phyloP scores from a whole-genome alignment of 2,329 filamentous ascomycete genomes.

The Ramularia endophylla region DNA sequence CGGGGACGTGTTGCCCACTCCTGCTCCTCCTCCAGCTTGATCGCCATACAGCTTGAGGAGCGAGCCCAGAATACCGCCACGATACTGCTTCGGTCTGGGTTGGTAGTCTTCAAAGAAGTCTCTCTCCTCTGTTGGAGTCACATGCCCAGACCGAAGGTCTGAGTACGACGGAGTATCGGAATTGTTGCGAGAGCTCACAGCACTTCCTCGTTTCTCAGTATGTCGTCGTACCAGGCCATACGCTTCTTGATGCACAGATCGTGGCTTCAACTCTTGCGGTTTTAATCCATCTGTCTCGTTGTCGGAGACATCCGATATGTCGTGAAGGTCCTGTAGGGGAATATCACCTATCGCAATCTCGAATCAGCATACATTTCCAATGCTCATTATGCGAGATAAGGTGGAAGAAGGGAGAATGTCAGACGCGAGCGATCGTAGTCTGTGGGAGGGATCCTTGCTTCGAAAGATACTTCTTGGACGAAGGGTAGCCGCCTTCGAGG shows the following conservation, averaged over 20 bases:
- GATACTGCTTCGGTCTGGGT: conserved; percentile 61
- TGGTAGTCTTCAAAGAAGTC: conserved; percentile 58
- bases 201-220: conserved; percentile 21
- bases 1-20: conserved; percentile 25
- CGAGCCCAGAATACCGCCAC: conserved; percentile 66
- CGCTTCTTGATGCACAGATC: conserved; percentile 36
- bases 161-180: conserved; percentile 24
- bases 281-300: conserved; percentile 12
- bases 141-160: conserved; percentile 39
- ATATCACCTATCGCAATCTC: too few relatives aligned
- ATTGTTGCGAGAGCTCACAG: neutral
- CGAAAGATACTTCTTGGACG: too few relatives aligned
- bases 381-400: too few relatives aligned
- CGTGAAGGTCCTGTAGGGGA: conserved; percentile 24
- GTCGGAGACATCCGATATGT: conserved; percentile 12
- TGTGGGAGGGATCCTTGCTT: too few relatives aligned
- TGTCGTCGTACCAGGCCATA: conserved; percentile 39
- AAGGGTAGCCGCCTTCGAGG: too few relatives aligned
- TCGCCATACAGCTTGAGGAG: conserved; percentile 64
- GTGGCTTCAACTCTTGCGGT: conserved; percentile 17
- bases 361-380: too few relatives aligned
- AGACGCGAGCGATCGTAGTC: too few relatives aligned
- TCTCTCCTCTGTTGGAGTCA: conserved; percentile 42
- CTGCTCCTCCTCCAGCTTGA: too few relatives aligned
- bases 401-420: too few relatives aligned